Evolutionary conservation across 2,329 filamentous ascomycete genomes (phyloP).

Genomic region (Pyrenochaeta sp.): DNA sequence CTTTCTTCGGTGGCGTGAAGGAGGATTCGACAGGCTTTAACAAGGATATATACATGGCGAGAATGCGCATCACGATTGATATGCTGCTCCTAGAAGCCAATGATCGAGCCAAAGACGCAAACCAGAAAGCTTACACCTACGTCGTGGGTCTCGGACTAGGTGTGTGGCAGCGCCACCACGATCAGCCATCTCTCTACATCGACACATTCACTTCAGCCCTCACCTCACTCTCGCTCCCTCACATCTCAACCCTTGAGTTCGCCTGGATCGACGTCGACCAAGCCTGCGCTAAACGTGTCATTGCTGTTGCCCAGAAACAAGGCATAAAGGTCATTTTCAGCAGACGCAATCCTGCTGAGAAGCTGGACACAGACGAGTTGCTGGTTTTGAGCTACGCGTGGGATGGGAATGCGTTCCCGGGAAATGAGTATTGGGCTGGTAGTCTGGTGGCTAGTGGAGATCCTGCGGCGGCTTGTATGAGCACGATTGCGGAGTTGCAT

Average conservation of each 20-base stretch:
- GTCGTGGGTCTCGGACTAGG: slow-evolving; percentile 14
- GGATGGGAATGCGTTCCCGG: slow-evolving; percentile 16
- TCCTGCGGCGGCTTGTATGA: slow-evolving; percentile 18
- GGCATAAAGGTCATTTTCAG: slow-evolving; percentile 15
- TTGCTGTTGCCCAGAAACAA: slow-evolving; percentile 2
- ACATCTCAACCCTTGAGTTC: slow-evolving; percentile 15
- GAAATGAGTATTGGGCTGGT: slow-evolving; percentile 17
- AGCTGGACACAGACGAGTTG: slow-evolving; percentile 12
- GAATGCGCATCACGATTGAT: slow-evolving; percentile 12
- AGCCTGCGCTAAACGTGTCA: background rate
- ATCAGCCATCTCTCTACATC: slow-evolving; percentile 10
- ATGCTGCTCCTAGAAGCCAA: slow-evolving; percentile 13
- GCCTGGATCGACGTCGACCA: slow-evolving; percentile 6
- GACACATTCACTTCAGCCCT: slow-evolving; percentile 11
- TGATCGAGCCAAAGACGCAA: slow-evolving; percentile 5
- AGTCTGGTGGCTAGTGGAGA: slow-evolving; percentile 10
- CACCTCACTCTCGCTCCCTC: background rate
- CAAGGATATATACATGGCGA: slow-evolving; percentile 6
- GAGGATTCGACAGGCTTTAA: background rate
- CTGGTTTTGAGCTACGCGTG: slow-evolving; percentile 15
- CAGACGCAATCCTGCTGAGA: slow-evolving; percentile 12
- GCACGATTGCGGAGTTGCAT: slow-evolving; percentile 16
- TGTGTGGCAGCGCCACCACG: slow-evolving; percentile 6
- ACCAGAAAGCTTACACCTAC: slow-evolving; percentile 8
- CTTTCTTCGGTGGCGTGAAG: slow-evolving; percentile 4